Percentiles rank a stretch among this genome's conserved stretches.
Evolutionary conservation across 495 filamentous ascomycete species (phyloP).

Genomic region (Penicillium turbatum): DNA sequence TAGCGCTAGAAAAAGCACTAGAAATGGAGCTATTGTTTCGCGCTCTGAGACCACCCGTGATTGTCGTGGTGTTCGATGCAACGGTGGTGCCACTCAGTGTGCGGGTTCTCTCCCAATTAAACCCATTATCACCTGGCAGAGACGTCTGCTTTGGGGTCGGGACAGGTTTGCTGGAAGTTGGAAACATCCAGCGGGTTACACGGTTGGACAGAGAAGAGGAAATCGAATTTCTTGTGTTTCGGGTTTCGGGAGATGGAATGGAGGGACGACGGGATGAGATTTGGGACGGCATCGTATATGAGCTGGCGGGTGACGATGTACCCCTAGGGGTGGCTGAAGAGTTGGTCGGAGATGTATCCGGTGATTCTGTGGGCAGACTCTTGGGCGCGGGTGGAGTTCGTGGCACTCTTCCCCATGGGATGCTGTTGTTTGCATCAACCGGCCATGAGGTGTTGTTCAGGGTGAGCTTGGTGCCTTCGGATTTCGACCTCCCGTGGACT

Average conservation of each 20-base stretch:
- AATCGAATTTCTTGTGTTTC: slow-evolving; percentile 13
- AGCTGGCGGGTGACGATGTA: slow-evolving; percentile 18
- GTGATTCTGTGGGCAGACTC: background rate
- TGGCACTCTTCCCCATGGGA: background rate
- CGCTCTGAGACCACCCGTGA: slow-evolving; percentile 11
- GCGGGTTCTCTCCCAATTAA: slow-evolving; percentile 34
- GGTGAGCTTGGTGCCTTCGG: slow-evolving; percentile 11
- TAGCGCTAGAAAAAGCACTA: slow-evolving; percentile 23
- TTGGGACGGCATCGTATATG: slow-evolving; percentile 20
- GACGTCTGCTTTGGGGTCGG: slow-evolving; percentile 13
- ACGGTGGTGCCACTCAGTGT: slow-evolving; percentile 42
- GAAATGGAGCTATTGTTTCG: slow-evolving; percentile 30
- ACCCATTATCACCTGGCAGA: slow-evolving; percentile 19
- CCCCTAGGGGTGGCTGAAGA: slow-evolving; percentile 6
- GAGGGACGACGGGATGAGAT: slow-evolving; percentile 22
- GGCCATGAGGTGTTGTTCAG: slow-evolving; percentile 6
- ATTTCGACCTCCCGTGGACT: slow-evolving; percentile 12
- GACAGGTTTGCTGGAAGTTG: slow-evolving; percentile 6
- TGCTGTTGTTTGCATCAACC: background rate
- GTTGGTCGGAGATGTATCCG: background rate
- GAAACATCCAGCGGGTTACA: slow-evolving; percentile 36
- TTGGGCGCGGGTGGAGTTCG: slow-evolving; percentile 7
- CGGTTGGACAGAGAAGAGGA: slow-evolving; percentile 23
- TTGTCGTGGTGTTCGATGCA: slow-evolving; percentile 28
- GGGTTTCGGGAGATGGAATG: slow-evolving; percentile 18